A percentile compares a stretch with the other conserved stretches of the same genome.
phyloP scores from a whole-genome alignment of 306 rosid species.

The Amphicarpaea edgeworthii region DNA sequence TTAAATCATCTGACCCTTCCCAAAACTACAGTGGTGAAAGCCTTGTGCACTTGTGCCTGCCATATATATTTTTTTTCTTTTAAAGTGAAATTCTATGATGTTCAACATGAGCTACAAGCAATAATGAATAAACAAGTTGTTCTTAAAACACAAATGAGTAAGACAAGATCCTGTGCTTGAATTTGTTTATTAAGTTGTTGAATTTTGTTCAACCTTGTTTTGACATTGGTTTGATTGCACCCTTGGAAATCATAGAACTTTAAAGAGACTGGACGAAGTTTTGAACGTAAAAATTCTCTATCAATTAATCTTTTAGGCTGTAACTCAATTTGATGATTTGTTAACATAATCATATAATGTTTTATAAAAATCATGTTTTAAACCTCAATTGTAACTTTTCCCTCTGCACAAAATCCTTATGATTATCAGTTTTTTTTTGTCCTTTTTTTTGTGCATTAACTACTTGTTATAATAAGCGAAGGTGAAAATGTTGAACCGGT shows the following conservation, averaged over 20 bases:
- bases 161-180: neutral
- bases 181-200: conserved; percentile 2
- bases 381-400: neutral
- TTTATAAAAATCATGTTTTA: neutral
- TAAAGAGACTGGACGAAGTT: neutral
- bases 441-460: conserved; percentile 23
- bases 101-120: neutral
- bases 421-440: neutral
- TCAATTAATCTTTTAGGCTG: neutral
- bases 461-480: conserved; percentile 47
- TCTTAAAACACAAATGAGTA: conserved; percentile 6
- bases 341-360: conserved; percentile 10
- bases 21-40: neutral
- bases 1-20: conserved; percentile 6
- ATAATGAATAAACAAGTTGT: neutral
- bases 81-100: conserved; percentile 12
- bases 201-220: conserved; percentile 16
- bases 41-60: neutral
- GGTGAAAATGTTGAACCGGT: conserved; percentile 95
- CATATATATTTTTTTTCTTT: neutral
- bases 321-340: neutral
- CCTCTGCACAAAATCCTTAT: neutral
- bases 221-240: conserved; percentile 11
- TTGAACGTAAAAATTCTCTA: neutral
- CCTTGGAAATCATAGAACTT: conserved; percentile 5